Conservation (phyloP, 2,329 filamentous ascomycete genomes). For the Botryotinia convoluta region DNA sequence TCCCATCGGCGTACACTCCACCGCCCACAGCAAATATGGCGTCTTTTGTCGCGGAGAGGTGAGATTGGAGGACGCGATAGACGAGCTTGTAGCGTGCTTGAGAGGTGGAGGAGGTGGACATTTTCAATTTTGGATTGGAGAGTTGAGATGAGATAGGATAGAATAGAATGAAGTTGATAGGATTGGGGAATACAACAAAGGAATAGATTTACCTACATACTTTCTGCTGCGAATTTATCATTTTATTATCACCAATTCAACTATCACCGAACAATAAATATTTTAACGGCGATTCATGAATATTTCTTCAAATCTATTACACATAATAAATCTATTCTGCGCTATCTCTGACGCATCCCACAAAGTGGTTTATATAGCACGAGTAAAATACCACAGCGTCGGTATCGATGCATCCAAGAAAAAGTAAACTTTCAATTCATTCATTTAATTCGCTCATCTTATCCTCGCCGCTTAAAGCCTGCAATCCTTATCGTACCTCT, state of each 20-base stretch:
- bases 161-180: background rate
- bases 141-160: background rate
- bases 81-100: slow-evolving; percentile 42
- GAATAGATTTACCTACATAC: background rate
- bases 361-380: background rate
- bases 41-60: slow-evolving; percentile 48
- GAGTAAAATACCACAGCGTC: background rate
- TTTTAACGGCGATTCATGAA: background rate
- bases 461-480: slow-evolving; percentile 8
- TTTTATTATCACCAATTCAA: background rate
- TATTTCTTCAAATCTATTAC: background rate
- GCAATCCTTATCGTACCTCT: background rate
- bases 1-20: slow-evolving; percentile 49
- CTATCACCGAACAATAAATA: background rate
- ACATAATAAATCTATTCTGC: background rate
- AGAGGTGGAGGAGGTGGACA: background rate
- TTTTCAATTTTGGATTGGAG: background rate
- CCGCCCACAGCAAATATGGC: slow-evolving; percentile 59
- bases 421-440: background rate
- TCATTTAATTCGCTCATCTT: background rate
- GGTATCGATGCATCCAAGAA: background rate
- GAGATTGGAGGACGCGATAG: slow-evolving; percentile 49
- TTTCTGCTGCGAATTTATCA: background rate
- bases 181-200: background rate
- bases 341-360: background rate